These are phyloP conservation scores for Ceriops zippeliana DNA, from an alignment of 345 rosid species.

Conservation along the genomic window DNA sequence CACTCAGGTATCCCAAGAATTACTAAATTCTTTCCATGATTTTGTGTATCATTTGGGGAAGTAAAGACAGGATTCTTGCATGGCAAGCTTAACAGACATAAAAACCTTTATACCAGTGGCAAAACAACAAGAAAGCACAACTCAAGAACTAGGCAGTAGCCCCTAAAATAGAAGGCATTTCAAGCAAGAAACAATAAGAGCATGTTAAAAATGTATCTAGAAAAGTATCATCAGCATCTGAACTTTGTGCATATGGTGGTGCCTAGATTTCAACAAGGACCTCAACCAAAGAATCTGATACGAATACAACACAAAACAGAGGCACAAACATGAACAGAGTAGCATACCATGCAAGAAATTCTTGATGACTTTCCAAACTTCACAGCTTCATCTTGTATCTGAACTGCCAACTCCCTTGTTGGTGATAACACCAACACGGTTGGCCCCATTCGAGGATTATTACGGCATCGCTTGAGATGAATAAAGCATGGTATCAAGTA, in stretches of 20 bases:
- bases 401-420: constrained; percentile 96
- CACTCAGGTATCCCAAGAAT: not conserved
- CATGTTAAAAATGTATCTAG: no score
- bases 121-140: not conserved
- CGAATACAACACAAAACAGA: no score
- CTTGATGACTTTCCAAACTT: constrained; percentile 91
- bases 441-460: constrained; percentile 79
- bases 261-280: no score
- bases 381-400: constrained; percentile 87
- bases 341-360: constrained; percentile 76
- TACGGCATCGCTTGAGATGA: constrained; percentile 65
- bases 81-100: no score
- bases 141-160: not conserved
- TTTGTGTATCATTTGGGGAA: no score
- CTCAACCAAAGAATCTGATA: no score
- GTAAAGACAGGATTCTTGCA: no score
- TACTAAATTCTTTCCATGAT: not conserved
- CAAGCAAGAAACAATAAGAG: constrained; percentile 1
- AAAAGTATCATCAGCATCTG: no score
- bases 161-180: not conserved
- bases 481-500: constrained; percentile 84
- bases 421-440: constrained; percentile 90
- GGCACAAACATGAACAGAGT: not conserved
- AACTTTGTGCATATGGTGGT: no score
- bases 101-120: no score